A percentile compares a stretch with the other conserved stretches of the same genome.
phyloP scores from a whole-genome alignment of 1,284 basidiomycete species.

The Ustilago curta region DNA sequence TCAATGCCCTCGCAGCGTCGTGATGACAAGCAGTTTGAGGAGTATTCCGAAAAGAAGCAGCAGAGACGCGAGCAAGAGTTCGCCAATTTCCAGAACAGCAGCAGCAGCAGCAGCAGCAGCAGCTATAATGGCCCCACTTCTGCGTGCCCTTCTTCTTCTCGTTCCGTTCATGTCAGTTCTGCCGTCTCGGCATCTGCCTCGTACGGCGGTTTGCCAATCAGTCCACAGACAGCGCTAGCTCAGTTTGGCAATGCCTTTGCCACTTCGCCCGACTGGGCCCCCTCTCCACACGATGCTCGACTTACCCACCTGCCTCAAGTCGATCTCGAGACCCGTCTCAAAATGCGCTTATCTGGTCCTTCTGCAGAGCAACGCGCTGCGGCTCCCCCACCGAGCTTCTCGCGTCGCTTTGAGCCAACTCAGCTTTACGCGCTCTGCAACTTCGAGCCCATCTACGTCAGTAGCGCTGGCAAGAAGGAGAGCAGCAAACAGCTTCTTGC shows the following conservation, averaged over 20 bases:
- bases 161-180: background rate
- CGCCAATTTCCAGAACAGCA: background rate
- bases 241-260: slow-evolving; percentile 22
- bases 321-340: slow-evolving; percentile 21
- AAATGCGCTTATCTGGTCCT: slow-evolving; percentile 40
- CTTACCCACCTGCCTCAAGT: slow-evolving; percentile 10
- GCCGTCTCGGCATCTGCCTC: background rate
- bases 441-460: slow-evolving; percentile 18
- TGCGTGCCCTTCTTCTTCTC: background rate
- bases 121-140: background rate
- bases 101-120: slow-evolving; percentile 4
- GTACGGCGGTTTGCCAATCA: background rate
- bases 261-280: slow-evolving; percentile 13
- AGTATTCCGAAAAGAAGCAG: slow-evolving; percentile 12
- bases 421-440: background rate
- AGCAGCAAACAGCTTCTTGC: slow-evolving; percentile 18
- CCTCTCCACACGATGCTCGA: slow-evolving; percentile 14
- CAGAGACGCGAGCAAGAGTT: slow-evolving; percentile 11
- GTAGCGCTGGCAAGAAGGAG: slow-evolving; percentile 13
- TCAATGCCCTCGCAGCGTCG: background rate
- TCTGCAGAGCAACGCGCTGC: slow-evolving; percentile 10
- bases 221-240: slow-evolving; percentile 11
- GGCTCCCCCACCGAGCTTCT: slow-evolving; percentile 24
- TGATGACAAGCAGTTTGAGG: slow-evolving; percentile 5
- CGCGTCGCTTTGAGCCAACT: background rate